phyloP scores from a whole-genome alignment of 202 grass and related monocot species.

The Brachypodium distachyon region DNA sequence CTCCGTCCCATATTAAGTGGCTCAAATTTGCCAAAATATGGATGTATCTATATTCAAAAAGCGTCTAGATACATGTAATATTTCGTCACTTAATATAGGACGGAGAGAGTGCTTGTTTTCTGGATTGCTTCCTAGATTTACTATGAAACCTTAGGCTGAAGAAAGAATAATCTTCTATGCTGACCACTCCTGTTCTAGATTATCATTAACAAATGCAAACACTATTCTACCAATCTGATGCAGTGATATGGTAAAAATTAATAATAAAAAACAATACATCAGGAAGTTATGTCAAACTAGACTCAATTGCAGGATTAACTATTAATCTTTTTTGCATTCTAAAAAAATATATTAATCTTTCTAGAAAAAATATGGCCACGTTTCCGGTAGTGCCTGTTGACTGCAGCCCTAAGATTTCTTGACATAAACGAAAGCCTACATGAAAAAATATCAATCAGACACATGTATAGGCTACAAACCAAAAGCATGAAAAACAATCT shows the following conservation, averaged over 20 bases:
- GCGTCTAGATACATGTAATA: no score
- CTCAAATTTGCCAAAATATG: no score
- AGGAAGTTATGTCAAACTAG: neutral
- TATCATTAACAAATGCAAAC: neutral
- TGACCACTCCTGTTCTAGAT: neutral
- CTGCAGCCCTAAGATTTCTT: no score
- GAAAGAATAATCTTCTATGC: neutral
- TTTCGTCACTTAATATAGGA: no score
- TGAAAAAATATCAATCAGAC: neutral
- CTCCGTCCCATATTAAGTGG: no score
- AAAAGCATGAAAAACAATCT: neutral
- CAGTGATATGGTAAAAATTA: neutral
- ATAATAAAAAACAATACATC: neutral
- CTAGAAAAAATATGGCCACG: neutral
- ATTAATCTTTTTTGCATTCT: no score
- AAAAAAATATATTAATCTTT: no score
- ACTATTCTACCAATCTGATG: no score
- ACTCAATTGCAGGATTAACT: no score
- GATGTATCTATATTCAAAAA: no score
- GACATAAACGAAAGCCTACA: neutral
- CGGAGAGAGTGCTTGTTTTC: no score
- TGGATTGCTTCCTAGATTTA: neutral
- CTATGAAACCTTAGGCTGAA: neutral
- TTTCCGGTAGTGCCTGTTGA: no score
- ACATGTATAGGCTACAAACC: neutral